These are phyloP conservation scores for Acanthamoeba pearcei DNA, from an alignment of 208 protist genomes.

Conservation along the genomic window DNA sequence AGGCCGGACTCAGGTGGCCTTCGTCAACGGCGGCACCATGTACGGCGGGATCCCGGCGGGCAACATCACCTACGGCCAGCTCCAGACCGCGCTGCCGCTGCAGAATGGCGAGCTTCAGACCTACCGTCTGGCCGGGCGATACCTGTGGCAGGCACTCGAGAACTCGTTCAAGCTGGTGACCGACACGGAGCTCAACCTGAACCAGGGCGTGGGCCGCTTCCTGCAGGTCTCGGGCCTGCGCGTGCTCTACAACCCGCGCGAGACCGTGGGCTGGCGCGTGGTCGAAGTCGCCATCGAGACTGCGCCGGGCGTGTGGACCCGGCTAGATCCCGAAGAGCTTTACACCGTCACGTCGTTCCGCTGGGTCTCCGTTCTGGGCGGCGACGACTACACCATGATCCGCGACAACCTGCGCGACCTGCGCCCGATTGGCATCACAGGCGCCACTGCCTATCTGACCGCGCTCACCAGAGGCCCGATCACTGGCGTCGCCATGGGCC, in stretches of 20 bases:
- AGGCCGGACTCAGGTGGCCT: neutral
- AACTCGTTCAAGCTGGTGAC: conserved; percentile 37
- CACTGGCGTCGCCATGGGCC: neutral
- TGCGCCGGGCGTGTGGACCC: neutral
- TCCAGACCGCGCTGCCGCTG: conserved; percentile 13
- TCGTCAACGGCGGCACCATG: conserved; percentile 50
- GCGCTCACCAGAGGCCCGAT: neutral
- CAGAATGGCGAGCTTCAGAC: neutral
- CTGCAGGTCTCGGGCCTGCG: conserved; percentile 56
- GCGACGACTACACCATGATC: conserved; percentile 57
- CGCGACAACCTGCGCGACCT: neutral
- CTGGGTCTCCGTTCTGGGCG: neutral
- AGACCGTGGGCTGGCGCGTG: conserved; percentile 22
- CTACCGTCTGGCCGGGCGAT: neutral
- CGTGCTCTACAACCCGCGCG: conserved; percentile 43
- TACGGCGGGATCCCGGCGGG: neutral
- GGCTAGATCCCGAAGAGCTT: neutral
- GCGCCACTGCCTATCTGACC: neutral
- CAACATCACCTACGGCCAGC: neutral
- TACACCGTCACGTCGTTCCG: neutral
- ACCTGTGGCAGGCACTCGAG: conserved; percentile 38
- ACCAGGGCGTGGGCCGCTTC: conserved; percentile 70
- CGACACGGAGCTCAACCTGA: conserved; percentile 62
- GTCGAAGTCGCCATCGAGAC: conserved; percentile 1
- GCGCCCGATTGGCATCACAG: neutral